Evolutionary conservation across 352 stramenopile genomes (phyloP).

Genomic region (Pythium monospermum): DNA sequence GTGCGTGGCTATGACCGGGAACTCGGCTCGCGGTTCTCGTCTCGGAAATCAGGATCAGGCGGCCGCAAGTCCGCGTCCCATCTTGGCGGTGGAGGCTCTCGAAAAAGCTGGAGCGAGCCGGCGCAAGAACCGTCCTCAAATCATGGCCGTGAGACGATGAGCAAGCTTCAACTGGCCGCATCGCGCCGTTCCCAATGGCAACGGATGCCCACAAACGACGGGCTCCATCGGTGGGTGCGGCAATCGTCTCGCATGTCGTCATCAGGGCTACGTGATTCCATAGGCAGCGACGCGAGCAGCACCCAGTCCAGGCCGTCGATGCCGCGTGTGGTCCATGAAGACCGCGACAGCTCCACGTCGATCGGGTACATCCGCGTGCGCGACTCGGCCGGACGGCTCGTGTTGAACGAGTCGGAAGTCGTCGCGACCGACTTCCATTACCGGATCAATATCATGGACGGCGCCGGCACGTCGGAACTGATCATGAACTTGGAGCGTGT

Average conservation of each 20-base stretch:
- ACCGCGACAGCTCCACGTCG: slow-evolving; percentile 59
- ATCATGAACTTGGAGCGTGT: slow-evolving; percentile 84
- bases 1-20: slow-evolving; percentile 46
- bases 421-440: slow-evolving; percentile 80
- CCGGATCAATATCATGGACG: slow-evolving; percentile 75
- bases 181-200: slow-evolving; percentile 73
- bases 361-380: slow-evolving; percentile 75
- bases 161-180: slow-evolving; percentile 70
- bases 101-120: slow-evolving; percentile 33
- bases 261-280: slow-evolving; percentile 35
- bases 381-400: slow-evolving; percentile 58
- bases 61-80: slow-evolving; percentile 3
- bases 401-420: slow-evolving; percentile 79
- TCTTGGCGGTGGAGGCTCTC: not conserved
- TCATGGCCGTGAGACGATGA: slow-evolving; percentile 37
- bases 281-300: slow-evolving; percentile 48
- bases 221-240: slow-evolving; percentile 67
- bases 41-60: too few species aligned
- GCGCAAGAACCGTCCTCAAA: slow-evolving; percentile 18
- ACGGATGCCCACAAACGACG: slow-evolving; percentile 66
- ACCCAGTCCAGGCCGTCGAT: slow-evolving; percentile 35
- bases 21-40: slow-evolving; percentile 27
- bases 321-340: slow-evolving; percentile 17
- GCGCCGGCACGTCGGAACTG: slow-evolving; percentile 57
- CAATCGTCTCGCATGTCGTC: slow-evolving; percentile 24